These are phyloP conservation scores for Rhododendron ovatum DNA, from an alignment of 148 eudicot species.

Conservation along the genomic window DNA sequence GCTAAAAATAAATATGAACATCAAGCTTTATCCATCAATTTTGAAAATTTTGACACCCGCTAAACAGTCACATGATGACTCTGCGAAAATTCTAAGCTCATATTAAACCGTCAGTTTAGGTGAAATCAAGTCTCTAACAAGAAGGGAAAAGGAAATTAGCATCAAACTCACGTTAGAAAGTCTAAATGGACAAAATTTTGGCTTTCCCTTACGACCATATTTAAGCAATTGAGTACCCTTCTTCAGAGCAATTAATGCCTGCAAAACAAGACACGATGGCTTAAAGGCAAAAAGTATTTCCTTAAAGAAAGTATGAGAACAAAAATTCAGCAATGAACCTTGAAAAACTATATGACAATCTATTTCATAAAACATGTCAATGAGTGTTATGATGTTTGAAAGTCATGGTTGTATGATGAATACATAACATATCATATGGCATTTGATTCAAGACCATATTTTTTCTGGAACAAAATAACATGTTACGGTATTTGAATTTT, in stretches of 20 bases:
- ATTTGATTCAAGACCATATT: slow-evolving; percentile 2
- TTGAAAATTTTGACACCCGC: background rate
- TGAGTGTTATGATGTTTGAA: background rate
- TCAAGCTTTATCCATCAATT: background rate
- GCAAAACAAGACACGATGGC: slow-evolving; percentile 21
- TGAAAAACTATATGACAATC: background rate
- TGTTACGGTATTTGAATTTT: background rate
- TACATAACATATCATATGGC: background rate
- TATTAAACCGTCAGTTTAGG: background rate
- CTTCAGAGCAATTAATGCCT: slow-evolving; percentile 86
- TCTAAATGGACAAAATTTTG: slow-evolving; percentile 86
- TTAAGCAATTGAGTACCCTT: slow-evolving; percentile 92
- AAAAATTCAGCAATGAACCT: background rate
- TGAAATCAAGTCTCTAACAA: background rate
- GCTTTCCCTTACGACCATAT: slow-evolving; percentile 97
- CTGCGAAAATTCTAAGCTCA: background rate
- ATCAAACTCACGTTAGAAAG: slow-evolving; percentile 74
- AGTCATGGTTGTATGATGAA: background rate
- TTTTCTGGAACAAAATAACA: background rate
- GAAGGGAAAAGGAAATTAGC: background rate
- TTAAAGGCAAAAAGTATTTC: background rate
- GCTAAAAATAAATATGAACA: background rate
- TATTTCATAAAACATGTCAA: background rate
- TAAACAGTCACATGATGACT: background rate
- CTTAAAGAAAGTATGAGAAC: background rate